Conservation (phyloP, 768 basidiomycete genomes). For the Grammothele lineata region DNA sequence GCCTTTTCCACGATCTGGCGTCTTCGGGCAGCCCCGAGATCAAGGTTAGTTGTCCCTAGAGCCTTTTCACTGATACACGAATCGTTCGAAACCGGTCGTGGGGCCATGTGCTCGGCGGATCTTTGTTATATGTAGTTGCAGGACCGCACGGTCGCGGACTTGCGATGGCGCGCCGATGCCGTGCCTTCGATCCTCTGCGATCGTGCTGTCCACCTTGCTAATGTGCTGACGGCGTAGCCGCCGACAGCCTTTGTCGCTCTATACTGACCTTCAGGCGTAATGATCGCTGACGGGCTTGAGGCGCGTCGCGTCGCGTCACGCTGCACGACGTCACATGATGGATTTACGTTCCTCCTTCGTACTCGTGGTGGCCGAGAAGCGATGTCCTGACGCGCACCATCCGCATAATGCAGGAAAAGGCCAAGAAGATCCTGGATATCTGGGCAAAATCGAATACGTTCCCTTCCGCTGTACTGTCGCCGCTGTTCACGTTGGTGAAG, state of each 20-base stretch:
- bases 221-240: too few relatives aligned
- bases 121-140: neutral
- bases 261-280: too few relatives aligned
- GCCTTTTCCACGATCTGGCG: constrained; percentile 83
- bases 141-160: too few relatives aligned
- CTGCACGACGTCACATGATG: constrained; percentile 15
- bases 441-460: constrained; percentile 94
- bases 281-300: neutral
- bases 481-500: constrained; percentile 66
- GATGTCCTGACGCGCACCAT: constrained; percentile 24
- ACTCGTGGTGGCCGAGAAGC: constrained; percentile 21
- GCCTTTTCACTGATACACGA: constrained; percentile 3
- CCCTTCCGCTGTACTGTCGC: constrained; percentile 67
- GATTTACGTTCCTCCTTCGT: constrained; percentile 25
- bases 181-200: too few relatives aligned
- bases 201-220: too few relatives aligned
- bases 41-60: constrained; percentile 75
- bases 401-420: constrained; percentile 96
- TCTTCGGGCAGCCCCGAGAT: constrained; percentile 60
- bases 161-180: too few relatives aligned
- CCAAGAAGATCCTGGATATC: constrained; percentile 95
- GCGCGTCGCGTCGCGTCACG: constrained; percentile 2
- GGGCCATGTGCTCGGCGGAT: neutral
- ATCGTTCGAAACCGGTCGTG: neutral
- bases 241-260: too few relatives aligned